Conservation (phyloP, 495 filamentous ascomycete genomes). For the Trichocladium antarcticum region DNA sequence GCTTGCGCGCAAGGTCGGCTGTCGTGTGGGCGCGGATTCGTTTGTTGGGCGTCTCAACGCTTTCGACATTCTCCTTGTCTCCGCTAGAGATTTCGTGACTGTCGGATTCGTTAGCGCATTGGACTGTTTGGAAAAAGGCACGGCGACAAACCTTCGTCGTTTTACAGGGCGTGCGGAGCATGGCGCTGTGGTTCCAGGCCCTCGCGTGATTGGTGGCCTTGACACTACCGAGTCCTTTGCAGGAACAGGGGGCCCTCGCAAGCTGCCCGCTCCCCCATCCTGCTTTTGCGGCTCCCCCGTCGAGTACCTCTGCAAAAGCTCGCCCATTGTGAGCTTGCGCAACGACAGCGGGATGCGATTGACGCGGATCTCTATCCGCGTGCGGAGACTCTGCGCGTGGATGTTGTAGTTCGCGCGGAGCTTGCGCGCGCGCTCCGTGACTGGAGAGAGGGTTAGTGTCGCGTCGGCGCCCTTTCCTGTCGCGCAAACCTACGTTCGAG, state of each 20-base stretch:
- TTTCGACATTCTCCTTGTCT: slow-evolving; percentile 68
- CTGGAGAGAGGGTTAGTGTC: slow-evolving; percentile 36
- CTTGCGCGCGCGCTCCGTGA: slow-evolving; percentile 84
- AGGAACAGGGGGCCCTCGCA: slow-evolving; percentile 24
- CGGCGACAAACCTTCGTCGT: slow-evolving; percentile 48
- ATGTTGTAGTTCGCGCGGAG: slow-evolving; percentile 82
- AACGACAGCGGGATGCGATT: slow-evolving; percentile 79
- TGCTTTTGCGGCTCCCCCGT: slow-evolving; percentile 17
- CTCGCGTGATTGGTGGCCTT: slow-evolving; percentile 4
- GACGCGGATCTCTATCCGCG: slow-evolving; percentile 86
- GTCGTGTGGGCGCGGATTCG: slow-evolving; percentile 21
- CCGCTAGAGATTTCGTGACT: slow-evolving; percentile 54
- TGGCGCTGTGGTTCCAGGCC: neutral
- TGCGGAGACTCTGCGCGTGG: slow-evolving; percentile 70
- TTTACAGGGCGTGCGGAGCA: slow-evolving; percentile 37
- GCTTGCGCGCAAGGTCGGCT: slow-evolving; percentile 19
- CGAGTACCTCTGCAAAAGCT: slow-evolving; percentile 48
- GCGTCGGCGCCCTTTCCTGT: neutral
- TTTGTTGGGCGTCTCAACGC: slow-evolving; percentile 38
- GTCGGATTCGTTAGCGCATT: slow-evolving; percentile 9
- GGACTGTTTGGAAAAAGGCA: neutral
- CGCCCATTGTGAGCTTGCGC: slow-evolving; percentile 73
- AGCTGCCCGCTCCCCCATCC: neutral
- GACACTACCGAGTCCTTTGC: slow-evolving; percentile 21
- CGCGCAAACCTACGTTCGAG: slow-evolving; percentile 63